phyloP scores from a whole-genome alignment of 768 basidiomycete genomes.

The Psilocybe cyanescens region DNA sequence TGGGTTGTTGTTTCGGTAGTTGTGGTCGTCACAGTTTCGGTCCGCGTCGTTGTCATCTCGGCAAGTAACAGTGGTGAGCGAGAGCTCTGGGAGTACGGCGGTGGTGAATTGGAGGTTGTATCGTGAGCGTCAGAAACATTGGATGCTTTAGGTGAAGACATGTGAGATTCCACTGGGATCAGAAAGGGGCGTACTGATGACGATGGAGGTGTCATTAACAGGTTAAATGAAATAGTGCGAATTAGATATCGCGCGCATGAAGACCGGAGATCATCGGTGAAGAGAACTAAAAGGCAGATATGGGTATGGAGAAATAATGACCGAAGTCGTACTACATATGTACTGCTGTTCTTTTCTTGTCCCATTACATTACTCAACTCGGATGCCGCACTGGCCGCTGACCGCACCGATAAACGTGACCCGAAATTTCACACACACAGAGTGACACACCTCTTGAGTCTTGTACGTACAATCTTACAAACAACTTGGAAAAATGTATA shows the following conservation, averaged over 20 bases:
- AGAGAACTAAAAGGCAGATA: neutral
- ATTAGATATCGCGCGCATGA: conserved; percentile 4
- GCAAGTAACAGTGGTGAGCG: conserved; percentile 39
- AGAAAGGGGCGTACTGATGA: neutral
- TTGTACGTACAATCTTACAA: conserved; percentile 10
- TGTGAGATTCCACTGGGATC: conserved; percentile 12
- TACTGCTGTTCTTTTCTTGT: neutral
- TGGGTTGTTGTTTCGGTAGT: conserved; percentile 55
- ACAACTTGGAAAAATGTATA: conserved; percentile 1
- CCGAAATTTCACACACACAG: neutral
- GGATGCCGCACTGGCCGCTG: neutral
- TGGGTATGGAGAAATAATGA: neutral
- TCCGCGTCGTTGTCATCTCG: conserved; percentile 53
- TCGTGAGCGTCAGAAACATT: conserved; percentile 7
- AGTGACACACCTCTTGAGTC: neutral
- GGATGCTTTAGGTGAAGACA: neutral
- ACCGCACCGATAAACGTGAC: conserved; percentile 1
- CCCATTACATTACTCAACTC: neutral
- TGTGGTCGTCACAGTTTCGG: conserved; percentile 48
- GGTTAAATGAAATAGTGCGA: neutral
- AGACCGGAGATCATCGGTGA: neutral
- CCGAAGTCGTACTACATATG: conserved; percentile 1
- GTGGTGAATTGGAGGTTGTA: conserved; percentile 7
- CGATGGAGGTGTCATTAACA: neutral
- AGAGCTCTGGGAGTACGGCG: conserved; percentile 21